phyloP scores from a whole-genome alignment of 208 protist species.

The Porcisia deanei region DNA sequence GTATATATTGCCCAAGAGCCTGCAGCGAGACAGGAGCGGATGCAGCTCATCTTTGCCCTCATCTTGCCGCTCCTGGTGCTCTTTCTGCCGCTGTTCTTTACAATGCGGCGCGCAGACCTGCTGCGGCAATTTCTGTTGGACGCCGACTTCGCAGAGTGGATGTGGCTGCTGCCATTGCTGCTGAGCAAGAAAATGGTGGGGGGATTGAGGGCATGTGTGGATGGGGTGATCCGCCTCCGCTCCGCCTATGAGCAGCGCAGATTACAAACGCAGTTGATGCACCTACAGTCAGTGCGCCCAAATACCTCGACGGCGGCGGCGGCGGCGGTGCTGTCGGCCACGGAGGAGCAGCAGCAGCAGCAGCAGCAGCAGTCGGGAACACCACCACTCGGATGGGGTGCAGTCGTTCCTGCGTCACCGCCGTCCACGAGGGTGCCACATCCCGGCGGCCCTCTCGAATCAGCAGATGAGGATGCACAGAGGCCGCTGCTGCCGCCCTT shows the following conservation, averaged over 20 bases:
- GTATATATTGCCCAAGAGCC: slow-evolving; percentile 43
- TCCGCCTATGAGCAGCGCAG: slow-evolving; percentile 20
- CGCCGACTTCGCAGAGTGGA: slow-evolving; percentile 51
- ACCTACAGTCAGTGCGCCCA: slow-evolving; percentile 21
- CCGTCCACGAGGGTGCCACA: not conserved
- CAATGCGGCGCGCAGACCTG: slow-evolving; percentile 42
- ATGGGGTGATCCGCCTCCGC: slow-evolving; percentile 16
- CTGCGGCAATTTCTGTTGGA: slow-evolving; percentile 50
- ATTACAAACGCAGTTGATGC: slow-evolving; percentile 18
- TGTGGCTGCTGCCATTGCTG: slow-evolving; percentile 50
- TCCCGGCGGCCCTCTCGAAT: not conserved
- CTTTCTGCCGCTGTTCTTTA: slow-evolving; percentile 51
- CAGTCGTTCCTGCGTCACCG: not conserved
- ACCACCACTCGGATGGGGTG: not conserved
- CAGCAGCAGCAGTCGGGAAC: not conserved
- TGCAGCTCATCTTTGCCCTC: slow-evolving; percentile 53
- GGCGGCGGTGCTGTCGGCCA: not conserved
- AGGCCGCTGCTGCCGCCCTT: not conserved
- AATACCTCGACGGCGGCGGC: not conserved
- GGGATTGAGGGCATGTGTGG: slow-evolving; percentile 10
- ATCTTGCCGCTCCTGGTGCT: slow-evolving; percentile 55
- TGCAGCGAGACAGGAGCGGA: slow-evolving; percentile 9
- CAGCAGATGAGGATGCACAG: not conserved
- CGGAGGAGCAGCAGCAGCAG: slow-evolving; percentile 11
- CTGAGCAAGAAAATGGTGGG: slow-evolving; percentile 33